Conservation (phyloP, 2,329 filamentous ascomycete genomes). For the Mariannaea elegans region DNA sequence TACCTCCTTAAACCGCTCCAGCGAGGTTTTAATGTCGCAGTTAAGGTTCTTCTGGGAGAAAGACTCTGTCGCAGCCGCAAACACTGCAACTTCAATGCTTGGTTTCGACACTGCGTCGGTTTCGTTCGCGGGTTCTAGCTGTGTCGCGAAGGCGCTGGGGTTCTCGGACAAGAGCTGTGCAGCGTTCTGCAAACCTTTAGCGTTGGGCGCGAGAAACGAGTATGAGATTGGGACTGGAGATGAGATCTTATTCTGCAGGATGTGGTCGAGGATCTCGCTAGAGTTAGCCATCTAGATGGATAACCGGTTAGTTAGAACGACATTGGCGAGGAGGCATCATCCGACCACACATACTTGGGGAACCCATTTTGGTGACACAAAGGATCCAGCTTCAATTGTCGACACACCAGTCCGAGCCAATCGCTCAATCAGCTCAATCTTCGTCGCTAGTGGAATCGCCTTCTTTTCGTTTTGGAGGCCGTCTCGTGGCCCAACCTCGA, state of each 20-base stretch:
- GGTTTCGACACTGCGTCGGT: conserved; percentile 53
- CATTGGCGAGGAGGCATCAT: background rate
- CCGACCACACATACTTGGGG: conserved; percentile 68
- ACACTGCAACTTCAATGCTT: conserved; percentile 77
- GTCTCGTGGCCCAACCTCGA: conserved; percentile 86
- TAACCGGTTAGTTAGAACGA: conserved; percentile 21
- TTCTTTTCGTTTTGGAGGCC: conserved; percentile 88
- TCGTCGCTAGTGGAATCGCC: conserved; percentile 74
- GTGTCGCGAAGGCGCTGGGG: conserved; percentile 59
- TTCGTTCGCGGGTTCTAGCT: conserved; percentile 54
- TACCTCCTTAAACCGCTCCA: conserved; percentile 75
- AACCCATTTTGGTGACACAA: conserved; percentile 86
- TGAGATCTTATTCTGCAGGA: conserved; percentile 66
- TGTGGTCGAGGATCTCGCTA: conserved; percentile 74
- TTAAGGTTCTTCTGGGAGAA: conserved; percentile 87
- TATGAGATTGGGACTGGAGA: conserved; percentile 71
- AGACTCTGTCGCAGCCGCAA: conserved; percentile 82
- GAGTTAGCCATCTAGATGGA: conserved; percentile 79
- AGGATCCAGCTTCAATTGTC: conserved; percentile 83
- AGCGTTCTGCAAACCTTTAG: conserved; percentile 74
- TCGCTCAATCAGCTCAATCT: conserved; percentile 78
- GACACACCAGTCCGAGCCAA: conserved; percentile 74
- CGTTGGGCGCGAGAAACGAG: conserved; percentile 83
- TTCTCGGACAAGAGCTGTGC: conserved; percentile 61
- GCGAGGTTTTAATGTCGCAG: conserved; percentile 77